Conservation (phyloP, 2,329 filamentous ascomycete species). For the Alternaria novae-zelandiae region DNA sequence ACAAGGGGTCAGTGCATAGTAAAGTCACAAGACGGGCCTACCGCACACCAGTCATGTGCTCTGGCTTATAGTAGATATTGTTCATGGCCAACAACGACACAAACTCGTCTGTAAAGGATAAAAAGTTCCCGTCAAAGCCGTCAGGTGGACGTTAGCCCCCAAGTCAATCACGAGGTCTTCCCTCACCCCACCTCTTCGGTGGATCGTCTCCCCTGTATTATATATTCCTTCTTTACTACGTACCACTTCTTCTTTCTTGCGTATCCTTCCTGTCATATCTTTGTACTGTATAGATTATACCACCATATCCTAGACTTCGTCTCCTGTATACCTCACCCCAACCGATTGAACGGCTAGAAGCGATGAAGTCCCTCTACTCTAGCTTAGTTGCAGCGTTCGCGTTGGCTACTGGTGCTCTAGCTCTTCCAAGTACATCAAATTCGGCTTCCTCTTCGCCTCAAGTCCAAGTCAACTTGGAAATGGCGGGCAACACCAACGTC, state of each 20-base stretch:
- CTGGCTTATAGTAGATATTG: neutral
- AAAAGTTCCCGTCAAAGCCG: neutral
- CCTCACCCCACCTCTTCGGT: neutral
- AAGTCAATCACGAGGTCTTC: neutral
- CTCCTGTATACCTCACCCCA: neutral
- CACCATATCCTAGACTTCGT: neutral
- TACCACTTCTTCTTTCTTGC: accelerated
- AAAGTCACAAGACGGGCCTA: neutral
- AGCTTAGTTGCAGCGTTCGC: neutral
- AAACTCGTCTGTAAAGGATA: neutral
- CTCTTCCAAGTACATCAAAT: neutral
- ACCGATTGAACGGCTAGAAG: neutral
- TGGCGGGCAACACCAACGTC: neutral
- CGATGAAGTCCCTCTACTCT: neutral
- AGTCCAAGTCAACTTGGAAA: neutral
- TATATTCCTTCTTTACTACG: neutral
- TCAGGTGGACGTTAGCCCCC: neutral
- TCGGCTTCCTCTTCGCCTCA: neutral
- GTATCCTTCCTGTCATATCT: neutral
- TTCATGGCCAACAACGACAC: neutral
- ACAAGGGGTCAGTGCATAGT: neutral
- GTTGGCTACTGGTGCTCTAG: neutral
- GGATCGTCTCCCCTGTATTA: neutral
- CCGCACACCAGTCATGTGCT: too few species aligned
- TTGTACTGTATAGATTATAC: neutral